Evolutionary conservation across 306 rosid species (phyloP), one percentile per base, ranked within the genome.

Genomic region (Morella rubra): DNA sequence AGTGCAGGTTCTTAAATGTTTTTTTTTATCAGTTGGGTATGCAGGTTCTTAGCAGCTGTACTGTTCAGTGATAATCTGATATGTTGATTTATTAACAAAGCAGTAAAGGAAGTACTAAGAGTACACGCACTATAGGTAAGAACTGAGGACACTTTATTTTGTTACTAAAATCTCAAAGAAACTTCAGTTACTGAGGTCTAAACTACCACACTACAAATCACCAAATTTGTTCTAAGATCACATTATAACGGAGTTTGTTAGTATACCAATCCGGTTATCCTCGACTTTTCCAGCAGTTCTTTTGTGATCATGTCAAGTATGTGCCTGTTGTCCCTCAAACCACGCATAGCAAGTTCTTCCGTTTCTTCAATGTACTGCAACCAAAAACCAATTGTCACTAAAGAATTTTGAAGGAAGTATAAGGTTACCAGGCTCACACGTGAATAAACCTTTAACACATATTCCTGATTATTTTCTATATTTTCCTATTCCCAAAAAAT

Each of bases 301-400:
- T 79, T 77, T 6, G 91, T 83, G 77, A 92, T 76, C 87, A 90
- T 22, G 83, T 95, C 97, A 82, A 95, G 69, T 79, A 92, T 92
- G 76, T 92, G 97, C 84, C 87, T 84, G 78, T 95, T 92, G 24
- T 88, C 86, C 79, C 85, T 86, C 87, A 95, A 84, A 81, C 89
- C 99, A 69, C 78, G 85, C 87, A 88, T 82, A 20, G 99, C 97
- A 64, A 92, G 87, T 85, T 95, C 97, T 88, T 95, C 97, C 1
- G 99, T 88, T 76, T 89, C 97, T 80, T 95, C 97, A 44, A 95
- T 90, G 86, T 90, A 95, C 99, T 95, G 97, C 85, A 82, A 54
- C 51, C n/a, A 72, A 58, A 73, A 83, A 8, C 32, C 76, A 64
- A 73, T 73, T 60, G 76, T 78, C 14, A 49, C 53, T 3, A 49